Evolutionary conservation across 208 protist species (phyloP), one percentile per base, ranked within the genome.

Genomic region (Trypanosoma platydactyli): DNA sequence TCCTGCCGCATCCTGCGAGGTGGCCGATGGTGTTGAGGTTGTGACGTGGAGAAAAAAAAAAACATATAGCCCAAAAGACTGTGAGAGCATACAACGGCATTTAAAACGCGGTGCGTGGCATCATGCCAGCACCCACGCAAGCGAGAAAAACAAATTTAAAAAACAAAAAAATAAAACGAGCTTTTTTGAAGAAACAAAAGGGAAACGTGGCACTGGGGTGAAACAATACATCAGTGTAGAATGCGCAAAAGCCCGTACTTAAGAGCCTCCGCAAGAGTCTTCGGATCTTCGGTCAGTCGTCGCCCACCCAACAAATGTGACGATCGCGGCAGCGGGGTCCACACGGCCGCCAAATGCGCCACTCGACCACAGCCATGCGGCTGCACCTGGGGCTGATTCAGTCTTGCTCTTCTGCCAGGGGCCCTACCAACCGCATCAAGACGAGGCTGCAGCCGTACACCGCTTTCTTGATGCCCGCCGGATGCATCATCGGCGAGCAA

Each of bases 241-340:
- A 71, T 3, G 38, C 58, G 58, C 25, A 73, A 5, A 6, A 41
- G 16, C 13, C 67, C 67, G 42, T 73, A 73, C 22, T 73, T 73
- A 40, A 73, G 20, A 25, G 27, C 30, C 49, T 65, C 67, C 18
- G 58, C 67, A 24, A 73, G 57, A 12, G 42, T n/a, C 2, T 58
- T 9, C 27, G 67, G 44, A 20, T 44, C 42, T 12, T 13, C 25
- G 30, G 55, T 46, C 11, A 64, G 4, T 7, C n/a, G 13, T 16
- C 66, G 24, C 16, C 40, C 49, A 45, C 66, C 44, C 33, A 71
- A 45, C n/a, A 55, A 42, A 22, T 24, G 45, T 51, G 58, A 57
- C 1, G 40, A 33, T 50, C 67, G 45, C 9, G 56, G 67, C 5
- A 73, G 58, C 20, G 67, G 67, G 12, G 67, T 40, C 67, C 67